Base-by-base conservation (phyloP, 1,139 yeast genomes). In the Candida labiduridarum region DNA sequence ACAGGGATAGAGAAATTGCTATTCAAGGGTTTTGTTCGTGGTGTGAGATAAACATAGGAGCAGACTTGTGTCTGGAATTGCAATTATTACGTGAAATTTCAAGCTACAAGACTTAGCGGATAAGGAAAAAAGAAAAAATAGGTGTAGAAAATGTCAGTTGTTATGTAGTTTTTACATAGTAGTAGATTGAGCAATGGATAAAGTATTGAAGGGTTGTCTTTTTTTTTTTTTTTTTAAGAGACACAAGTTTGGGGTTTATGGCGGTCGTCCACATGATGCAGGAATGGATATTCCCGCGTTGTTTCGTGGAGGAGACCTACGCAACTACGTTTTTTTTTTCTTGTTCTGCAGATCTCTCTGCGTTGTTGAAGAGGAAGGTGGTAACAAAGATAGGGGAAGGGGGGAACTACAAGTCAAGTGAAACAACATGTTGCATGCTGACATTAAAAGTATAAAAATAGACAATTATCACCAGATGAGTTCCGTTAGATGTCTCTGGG, bases 211-310 rank as follows among this genome's bases (percentile, higher is more conserved):
- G 19, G 18, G 18, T 35, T 35, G n/a, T 35, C 9, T 35, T 15
- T 35, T 35, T 35, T 16, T 3, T 6, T 15, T 9, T 15, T 15
- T 15, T 14, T 7, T 2, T 15, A 10, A 15, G 43, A 12, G 33
- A 18, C 16, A 22, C 16, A 19, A 22, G 41, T 36, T 36, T 36
- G 41, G 41, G 27, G 41, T 36, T 36, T 36, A 18, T 18, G 41
- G 41, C 41, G 41, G 22, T 25, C 25, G 22, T 2, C 14, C 10
- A 29, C 33, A 41, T 29, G 44, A 41, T 41, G 44, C 35, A 41
- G 9, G 34, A 14, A 16, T 38, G 43, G 9, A n/a, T 27, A 40
- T 19, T 40, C 2, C 25, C 7, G 22, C 12, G 6, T 4, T 12
- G 7, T 25, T 38, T 19, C 41, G 14, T 33, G 10, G 10, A 4